Base-by-base conservation (phyloP, 2,329 filamentous ascomycete species). In the Xylaria sp. region DNA sequence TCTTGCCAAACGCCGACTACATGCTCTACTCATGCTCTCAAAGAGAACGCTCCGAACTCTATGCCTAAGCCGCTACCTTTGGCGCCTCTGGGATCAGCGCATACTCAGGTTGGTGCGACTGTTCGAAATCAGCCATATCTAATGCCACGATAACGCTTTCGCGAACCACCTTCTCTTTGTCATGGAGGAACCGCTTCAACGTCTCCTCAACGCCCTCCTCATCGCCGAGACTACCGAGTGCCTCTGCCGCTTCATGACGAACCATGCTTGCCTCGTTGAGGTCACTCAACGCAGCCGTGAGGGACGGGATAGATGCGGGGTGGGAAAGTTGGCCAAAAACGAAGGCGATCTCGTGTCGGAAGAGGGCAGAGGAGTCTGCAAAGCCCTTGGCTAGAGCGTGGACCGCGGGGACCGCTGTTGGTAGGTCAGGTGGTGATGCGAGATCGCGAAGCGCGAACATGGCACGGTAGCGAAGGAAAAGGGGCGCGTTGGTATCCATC, bases 381-480 rank as follows among this genome's bases (percentile, higher is more conserved):
- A 99, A 90, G 18, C 96, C 96, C 78, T 90, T 91, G 55, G 96
- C 94, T 56, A 99, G 88, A 12, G 94, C 93, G 54, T 91, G 87
- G 63, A 99, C 88, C 20, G 96, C 95, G n/a, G 93, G 91, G 18
- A 94, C 88, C 7, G 95, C 94, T 1, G 94, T 97, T 1, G 94
- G 92, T 52, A 97, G 90, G 78, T 97, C 92, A 10, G 95, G 94
- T 18, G 96, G 96, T 3, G 94, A 98, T 25, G 94, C 94, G 62
- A 99, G 90, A 81, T 99, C 96, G 78, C 96, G 92, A 62, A 99
- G 90, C 67, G 94, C 93, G 79, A 99, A 99, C 96, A 99, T 99
- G 80, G 96, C 95, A 77, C 96, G 90, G 83, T 99, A 99, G 79
- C 96, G 91, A 79, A 94, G 85, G 85, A 99, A 99, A 13, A 99